These are phyloP conservation scores for Solanum chiquidenum DNA, from an alignment of 257 asterid genomes.

Conservation along the genomic window DNA sequence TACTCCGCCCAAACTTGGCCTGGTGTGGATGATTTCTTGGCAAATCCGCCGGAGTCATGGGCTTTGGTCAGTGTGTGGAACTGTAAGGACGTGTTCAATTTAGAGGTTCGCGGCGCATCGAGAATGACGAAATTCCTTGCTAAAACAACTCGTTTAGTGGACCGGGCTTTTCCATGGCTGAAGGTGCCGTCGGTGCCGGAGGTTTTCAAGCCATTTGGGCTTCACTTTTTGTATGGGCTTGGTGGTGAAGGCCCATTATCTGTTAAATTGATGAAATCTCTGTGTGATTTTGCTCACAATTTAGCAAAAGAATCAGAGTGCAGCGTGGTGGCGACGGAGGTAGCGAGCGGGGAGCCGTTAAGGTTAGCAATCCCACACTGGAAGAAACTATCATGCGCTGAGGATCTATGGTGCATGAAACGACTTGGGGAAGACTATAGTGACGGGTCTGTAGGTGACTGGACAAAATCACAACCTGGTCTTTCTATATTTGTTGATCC, in stretches of 20 bases:
- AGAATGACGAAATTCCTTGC: slow-evolving; percentile 32
- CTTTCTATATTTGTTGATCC: slow-evolving; percentile 88
- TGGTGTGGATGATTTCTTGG: slow-evolving; percentile 35
- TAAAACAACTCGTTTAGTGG: slow-evolving; percentile 47
- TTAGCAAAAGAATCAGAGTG: slow-evolving; percentile 50
- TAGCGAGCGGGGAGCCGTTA: slow-evolving; percentile 56
- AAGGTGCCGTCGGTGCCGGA: slow-evolving; percentile 69
- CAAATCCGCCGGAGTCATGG: slow-evolving; percentile 67
- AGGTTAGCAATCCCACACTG: slow-evolving; percentile 65
- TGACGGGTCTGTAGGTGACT: slow-evolving; percentile 75
- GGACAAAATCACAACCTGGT: slow-evolving; percentile 79
- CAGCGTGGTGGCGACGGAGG: slow-evolving; percentile 91
- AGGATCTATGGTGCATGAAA: slow-evolving; percentile 87
- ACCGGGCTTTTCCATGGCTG: slow-evolving; percentile 75
- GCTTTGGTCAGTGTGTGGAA: slow-evolving; percentile 84
- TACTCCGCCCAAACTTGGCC: slow-evolving; percentile 41
- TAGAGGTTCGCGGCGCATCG: slow-evolving; percentile 88
- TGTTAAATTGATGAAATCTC: slow-evolving; percentile 14
- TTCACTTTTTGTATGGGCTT: slow-evolving; percentile 74
- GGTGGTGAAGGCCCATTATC: slow-evolving; percentile 77
- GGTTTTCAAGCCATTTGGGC: slow-evolving; percentile 72
- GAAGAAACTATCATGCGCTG: slow-evolving; percentile 75
- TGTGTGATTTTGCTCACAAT: slow-evolving; percentile 59
- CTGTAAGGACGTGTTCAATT: slow-evolving; percentile 57
- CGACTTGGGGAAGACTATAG: slow-evolving; percentile 62